A percentile compares a stretch with the other conserved stretches of the same genome.
Conservation (phyloP, 805 yeast species). For the Blastobotrys robertii region DNA sequence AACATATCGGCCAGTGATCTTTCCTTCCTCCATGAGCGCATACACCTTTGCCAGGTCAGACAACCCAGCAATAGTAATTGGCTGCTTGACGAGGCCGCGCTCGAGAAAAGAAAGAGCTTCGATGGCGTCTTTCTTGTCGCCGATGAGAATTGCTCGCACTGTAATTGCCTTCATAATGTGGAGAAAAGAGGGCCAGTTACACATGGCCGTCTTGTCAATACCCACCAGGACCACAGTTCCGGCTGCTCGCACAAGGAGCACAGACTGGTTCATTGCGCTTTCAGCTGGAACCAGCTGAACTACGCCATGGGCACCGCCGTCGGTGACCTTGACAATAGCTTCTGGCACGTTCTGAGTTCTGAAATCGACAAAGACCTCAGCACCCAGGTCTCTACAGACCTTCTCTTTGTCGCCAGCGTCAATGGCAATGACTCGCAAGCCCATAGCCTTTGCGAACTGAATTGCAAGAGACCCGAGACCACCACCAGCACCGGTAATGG, state of each 20-base stretch:
- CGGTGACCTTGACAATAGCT: conserved; percentile 47
- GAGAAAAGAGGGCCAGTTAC: conserved; percentile 58
- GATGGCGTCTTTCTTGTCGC: conserved; percentile 78
- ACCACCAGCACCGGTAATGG: conserved; percentile 53
- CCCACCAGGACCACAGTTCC: conserved; percentile 70
- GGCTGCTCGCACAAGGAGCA: conserved; percentile 49
- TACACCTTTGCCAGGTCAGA: conserved; percentile 60
- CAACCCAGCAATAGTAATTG: conserved; percentile 67
- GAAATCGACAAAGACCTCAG: conserved; percentile 49
- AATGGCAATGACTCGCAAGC: conserved; percentile 44
- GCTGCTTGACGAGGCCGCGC: conserved; percentile 63
- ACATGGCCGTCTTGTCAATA: conserved; percentile 71
- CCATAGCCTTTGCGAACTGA: conserved; percentile 53
- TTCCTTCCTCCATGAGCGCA: conserved; percentile 72
- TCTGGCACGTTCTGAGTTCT: conserved; percentile 44
- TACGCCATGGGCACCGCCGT: conserved; percentile 71
- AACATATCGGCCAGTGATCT: conserved; percentile 82
- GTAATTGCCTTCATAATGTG: conserved; percentile 64
- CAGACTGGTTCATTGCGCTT: conserved; percentile 52
- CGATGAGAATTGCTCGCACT: conserved; percentile 78
- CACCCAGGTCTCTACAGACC: conserved; percentile 39
- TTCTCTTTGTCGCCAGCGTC: conserved; percentile 47
- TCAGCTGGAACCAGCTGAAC: conserved; percentile 69
- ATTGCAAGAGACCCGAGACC: conserved; percentile 52
- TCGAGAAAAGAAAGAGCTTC: conserved; percentile 70